Evolutionary conservation across 164 flowering plant genomes (phyloP).

Genomic region (Vitis vinifera): ASM3070453v1 NC_081814.1:18772001-18772500

Average conservation of each 20-base stretch:
- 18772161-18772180: too few species aligned
- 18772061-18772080: not conserved
- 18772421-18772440: slow-evolving; percentile 31
- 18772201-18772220: not conserved
- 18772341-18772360: slow-evolving; percentile 8
- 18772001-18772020: not conserved
- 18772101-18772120: not conserved
- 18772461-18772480: slow-evolving; percentile 13
- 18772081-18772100: not conserved
- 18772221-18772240: not conserved
- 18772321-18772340: slow-evolving; percentile 27
- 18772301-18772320: slow-evolving; percentile 29
- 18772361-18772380: slow-evolving; percentile 30
- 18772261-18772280: too few species aligned
- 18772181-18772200: too few species aligned
- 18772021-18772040: not conserved
- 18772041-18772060: slow-evolving; percentile 9
- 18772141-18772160: not conserved
- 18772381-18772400: slow-evolving; percentile 28
- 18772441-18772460: slow-evolving; percentile 23
- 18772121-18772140: not conserved
- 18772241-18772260: too few species aligned
- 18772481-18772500: not conserved
- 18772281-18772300: slow-evolving; percentile 25
- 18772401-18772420: slow-evolving; percentile 35